Percentiles rank a stretch among this genome's conserved stretches.
Evolutionary conservation across 768 basidiomycete species (phyloP).

Genomic region (Kwoniella mangroviensis): DNA sequence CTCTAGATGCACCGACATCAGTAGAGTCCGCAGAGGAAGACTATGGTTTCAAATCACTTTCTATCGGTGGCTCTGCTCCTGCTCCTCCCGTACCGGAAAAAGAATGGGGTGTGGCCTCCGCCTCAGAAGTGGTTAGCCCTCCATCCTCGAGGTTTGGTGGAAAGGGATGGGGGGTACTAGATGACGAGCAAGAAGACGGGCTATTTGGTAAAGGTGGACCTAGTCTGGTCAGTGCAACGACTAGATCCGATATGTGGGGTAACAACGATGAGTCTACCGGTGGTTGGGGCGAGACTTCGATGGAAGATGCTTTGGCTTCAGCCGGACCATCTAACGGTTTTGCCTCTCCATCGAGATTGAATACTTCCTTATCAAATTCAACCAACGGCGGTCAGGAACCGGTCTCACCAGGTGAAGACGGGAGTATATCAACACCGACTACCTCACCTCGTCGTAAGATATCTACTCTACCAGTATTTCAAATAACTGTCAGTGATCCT

Average conservation of each 20-base stretch:
- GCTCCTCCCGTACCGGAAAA: conserved; percentile 21
- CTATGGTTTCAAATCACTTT: conserved; percentile 46
- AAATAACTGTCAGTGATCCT: conserved; percentile 92
- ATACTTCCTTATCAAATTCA: background rate
- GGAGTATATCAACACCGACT: conserved; percentile 3
- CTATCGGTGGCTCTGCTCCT: conserved; percentile 35
- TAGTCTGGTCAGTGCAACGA: conserved; percentile 10
- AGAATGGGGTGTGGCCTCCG: conserved; percentile 9
- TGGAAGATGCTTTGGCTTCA: conserved; percentile 16
- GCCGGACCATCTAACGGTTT: conserved; percentile 14
- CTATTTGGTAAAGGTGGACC: conserved; percentile 50
- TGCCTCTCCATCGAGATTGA: conserved; percentile 3
- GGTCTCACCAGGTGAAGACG: conserved; percentile 1
- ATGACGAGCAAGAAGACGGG: conserved; percentile 39
- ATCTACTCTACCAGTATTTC: conserved; percentile 66
- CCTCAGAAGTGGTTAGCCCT: conserved; percentile 4
- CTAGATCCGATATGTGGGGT: conserved; percentile 29
- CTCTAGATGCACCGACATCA: conserved; percentile 40
- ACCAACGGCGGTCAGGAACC: background rate
- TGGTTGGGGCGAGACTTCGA: conserved; percentile 35
- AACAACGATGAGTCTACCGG: background rate
- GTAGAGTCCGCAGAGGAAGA: conserved; percentile 18
- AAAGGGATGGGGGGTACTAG: conserved; percentile 50
- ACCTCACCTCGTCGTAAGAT: conserved; percentile 22
- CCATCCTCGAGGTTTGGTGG: conserved; percentile 39